Evolutionary conservation across 2,329 filamentous ascomycete species (phyloP).

Genomic region (Colletotrichum kahawae): DNA sequence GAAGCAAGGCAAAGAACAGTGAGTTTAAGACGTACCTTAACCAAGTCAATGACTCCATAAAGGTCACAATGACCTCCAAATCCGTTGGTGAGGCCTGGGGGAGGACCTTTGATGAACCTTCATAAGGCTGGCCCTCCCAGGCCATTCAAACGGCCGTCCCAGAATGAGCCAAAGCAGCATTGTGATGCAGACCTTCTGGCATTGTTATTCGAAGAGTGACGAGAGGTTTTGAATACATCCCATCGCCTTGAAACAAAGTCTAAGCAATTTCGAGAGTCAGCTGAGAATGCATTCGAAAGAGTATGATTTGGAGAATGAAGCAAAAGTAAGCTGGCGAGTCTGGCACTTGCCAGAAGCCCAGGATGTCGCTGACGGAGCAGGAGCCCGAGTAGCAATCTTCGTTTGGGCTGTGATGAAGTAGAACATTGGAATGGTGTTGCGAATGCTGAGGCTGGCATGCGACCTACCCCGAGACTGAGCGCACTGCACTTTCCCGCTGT

Average conservation of each 20-base stretch:
- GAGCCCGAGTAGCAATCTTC: neutral
- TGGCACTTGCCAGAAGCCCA: neutral
- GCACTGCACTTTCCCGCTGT: accelerated
- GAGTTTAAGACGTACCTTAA: neutral
- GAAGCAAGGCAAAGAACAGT: neutral
- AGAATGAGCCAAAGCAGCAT: neutral
- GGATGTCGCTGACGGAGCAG: accelerated
- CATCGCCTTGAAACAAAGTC: neutral
- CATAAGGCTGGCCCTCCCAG: neutral
- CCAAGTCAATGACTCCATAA: neutral
- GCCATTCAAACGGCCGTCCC: neutral
- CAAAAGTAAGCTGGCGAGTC: neutral
- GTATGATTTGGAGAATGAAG: neutral
- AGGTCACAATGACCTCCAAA: neutral
- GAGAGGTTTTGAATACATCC: too few relatives aligned
- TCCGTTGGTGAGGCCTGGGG: neutral
- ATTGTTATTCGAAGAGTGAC: neutral
- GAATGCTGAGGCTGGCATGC: neutral
- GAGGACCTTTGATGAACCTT: neutral
- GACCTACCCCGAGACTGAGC: neutral
- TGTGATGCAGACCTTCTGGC: neutral
- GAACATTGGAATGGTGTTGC: neutral
- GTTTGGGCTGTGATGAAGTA: too few relatives aligned
- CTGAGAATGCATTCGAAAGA: neutral
- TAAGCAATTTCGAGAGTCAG: neutral